phyloP scores from a whole-genome alignment of 179 eudicot species.

The Patellifolia procumbens region DNA sequence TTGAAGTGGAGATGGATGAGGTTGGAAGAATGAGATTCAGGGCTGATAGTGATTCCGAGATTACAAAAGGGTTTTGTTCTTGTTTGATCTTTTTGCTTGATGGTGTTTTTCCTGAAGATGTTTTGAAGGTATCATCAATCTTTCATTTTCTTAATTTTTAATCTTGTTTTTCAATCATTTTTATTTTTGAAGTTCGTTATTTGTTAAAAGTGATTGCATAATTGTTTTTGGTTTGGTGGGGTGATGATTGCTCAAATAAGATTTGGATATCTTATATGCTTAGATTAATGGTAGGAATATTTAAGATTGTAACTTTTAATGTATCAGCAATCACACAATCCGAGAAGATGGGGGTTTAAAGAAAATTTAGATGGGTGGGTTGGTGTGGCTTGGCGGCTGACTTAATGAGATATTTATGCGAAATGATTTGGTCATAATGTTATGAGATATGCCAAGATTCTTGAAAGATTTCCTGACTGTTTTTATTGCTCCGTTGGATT shows the following conservation, averaged over 20 bases:
- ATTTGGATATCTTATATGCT: slow-evolving; percentile 7
- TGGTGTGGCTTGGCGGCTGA: neutral
- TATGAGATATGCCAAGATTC: neutral
- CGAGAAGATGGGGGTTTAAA: neutral
- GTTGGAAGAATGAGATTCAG: slow-evolving; percentile 54
- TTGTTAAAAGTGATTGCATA: neutral
- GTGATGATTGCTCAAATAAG: neutral
- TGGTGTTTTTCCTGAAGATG: slow-evolving; percentile 61
- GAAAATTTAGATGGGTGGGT: neutral
- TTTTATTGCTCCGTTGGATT: no score
- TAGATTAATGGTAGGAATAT: slow-evolving; percentile 9
- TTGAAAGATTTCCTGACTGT: neutral
- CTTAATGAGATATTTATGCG: neutral
- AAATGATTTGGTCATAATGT: neutral
- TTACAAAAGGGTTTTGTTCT: slow-evolving; percentile 83
- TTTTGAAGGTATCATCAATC: slow-evolving; percentile 37
- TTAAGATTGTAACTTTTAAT: slow-evolving; percentile 11
- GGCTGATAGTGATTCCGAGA: slow-evolving; percentile 88
- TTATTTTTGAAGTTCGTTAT: neutral
- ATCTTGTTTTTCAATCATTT: neutral
- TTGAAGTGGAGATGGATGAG: slow-evolving; percentile 53
- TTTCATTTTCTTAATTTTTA: neutral
- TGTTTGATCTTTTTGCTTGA: slow-evolving; percentile 72
- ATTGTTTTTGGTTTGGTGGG: slow-evolving; percentile 3
- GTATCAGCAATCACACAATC: slow-evolving; percentile 5